Evolutionary conservation across 768 basidiomycete genomes (phyloP).

Genomic region (Tulasnella sp.): DNA sequence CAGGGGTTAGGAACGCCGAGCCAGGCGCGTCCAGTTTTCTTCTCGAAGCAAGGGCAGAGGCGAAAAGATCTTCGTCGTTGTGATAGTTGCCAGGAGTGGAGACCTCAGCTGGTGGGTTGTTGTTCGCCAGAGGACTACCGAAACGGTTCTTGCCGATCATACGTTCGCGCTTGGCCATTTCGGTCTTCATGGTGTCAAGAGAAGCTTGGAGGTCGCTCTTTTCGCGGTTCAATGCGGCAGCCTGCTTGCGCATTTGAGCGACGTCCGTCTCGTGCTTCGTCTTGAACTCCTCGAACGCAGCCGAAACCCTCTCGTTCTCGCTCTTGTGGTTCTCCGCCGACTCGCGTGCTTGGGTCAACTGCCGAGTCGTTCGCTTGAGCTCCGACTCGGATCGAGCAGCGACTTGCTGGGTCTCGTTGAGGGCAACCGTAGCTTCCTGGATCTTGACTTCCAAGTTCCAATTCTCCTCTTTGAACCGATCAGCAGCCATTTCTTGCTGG

Average conservation of each 20-base stretch:
- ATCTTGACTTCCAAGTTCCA: slow-evolving; percentile 95
- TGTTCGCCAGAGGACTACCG: not conserved
- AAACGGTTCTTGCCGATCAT: slow-evolving; percentile 6
- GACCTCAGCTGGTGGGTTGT: slow-evolving; percentile 33
- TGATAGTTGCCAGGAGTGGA: slow-evolving; percentile 30
- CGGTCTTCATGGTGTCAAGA: slow-evolving; percentile 67
- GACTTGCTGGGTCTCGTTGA: slow-evolving; percentile 56
- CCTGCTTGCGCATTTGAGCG: slow-evolving; percentile 80
- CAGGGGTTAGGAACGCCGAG: slow-evolving; percentile 37
- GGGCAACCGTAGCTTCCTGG: slow-evolving; percentile 73
- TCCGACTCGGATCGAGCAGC: slow-evolving; percentile 70
- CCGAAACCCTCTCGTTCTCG: slow-evolving; percentile 65
- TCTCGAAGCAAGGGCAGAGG: slow-evolving; percentile 11
- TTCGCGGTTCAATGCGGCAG: slow-evolving; percentile 82
- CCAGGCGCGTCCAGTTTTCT: slow-evolving; percentile 38
- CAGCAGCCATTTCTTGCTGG: slow-evolving; percentile 65
- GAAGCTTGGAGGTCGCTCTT: slow-evolving; percentile 83
- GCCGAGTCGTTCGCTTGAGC: slow-evolving; percentile 68
- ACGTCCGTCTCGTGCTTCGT: slow-evolving; percentile 92
- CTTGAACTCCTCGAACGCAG: slow-evolving; percentile 62
- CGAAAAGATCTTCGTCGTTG: slow-evolving; percentile 56
- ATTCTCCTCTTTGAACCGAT: slow-evolving; percentile 96
- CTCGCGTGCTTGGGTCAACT: slow-evolving; percentile 66
- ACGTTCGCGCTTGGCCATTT: slow-evolving; percentile 51
- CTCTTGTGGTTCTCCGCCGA: slow-evolving; percentile 77